A percentile compares a stretch with the other conserved stretches of the same genome.
Evolutionary conservation across 495 filamentous ascomycete genomes (phyloP).

Genomic region (Amphirosellinia nigrospora): DNA sequence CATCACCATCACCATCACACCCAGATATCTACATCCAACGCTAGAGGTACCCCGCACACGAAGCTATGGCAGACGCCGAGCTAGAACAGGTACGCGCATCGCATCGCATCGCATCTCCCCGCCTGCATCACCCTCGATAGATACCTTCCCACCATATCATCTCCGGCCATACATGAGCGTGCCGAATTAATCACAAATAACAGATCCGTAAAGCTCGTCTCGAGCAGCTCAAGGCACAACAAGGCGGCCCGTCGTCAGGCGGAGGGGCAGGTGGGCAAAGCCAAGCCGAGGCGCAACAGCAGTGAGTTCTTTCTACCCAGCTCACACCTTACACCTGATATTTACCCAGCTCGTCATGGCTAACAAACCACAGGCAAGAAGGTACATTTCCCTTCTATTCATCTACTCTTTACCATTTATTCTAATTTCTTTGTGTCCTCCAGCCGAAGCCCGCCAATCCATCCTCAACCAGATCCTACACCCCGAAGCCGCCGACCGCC

Average conservation of each 20-base stretch:
- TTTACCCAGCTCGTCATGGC: background rate
- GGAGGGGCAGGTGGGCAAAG: conserved; percentile 61
- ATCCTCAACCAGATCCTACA: conserved; percentile 92
- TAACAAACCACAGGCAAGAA: conserved; percentile 21
- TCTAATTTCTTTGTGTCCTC: conserved; percentile 17
- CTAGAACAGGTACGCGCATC: conserved; percentile 69
- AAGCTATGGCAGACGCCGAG: conserved; percentile 78
- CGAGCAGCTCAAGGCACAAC: conserved; percentile 84
- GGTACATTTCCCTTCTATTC: background rate
- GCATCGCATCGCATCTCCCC: background rate
- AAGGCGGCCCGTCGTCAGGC: conserved; percentile 50
- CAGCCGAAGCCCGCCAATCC: conserved; percentile 69
- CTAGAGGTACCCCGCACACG: background rate
- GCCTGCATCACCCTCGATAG: background rate
- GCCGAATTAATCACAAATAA: conserved; percentile 17
- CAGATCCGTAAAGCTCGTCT: conserved; percentile 89
- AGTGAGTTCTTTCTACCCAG: conserved; percentile 55
- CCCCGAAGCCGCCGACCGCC: conserved; percentile 89
- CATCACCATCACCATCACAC: background rate
- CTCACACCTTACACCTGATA: no score
- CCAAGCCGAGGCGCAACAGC: conserved; percentile 61
- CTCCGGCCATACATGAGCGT: background rate
- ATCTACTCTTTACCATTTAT: conserved; percentile 10
- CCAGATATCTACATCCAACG: background rate
- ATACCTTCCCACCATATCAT: background rate